phyloP scores from a whole-genome alignment of 257 asterid genomes.

The Anisodus acutangulus region DNA sequence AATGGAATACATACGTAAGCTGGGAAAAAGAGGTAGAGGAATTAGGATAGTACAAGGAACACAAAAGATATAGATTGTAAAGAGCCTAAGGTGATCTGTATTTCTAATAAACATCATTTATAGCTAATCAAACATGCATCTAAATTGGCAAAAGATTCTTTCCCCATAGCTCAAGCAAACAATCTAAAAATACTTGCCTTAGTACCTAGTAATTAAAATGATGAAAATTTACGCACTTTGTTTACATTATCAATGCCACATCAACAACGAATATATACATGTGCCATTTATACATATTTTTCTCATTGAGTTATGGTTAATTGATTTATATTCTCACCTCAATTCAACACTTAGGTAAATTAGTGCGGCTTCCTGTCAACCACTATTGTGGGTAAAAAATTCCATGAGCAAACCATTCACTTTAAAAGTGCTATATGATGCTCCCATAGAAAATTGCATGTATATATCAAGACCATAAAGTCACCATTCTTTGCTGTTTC shows the following conservation, averaged over 20 bases:
- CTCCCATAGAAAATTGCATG: background rate
- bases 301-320: background rate
- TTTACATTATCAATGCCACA: background rate
- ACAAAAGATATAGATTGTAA: background rate
- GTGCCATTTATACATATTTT: background rate
- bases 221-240: background rate
- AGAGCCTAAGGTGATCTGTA: slow-evolving; percentile 9
- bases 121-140: background rate
- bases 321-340: background rate
- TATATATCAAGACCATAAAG: background rate
- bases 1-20: background rate
- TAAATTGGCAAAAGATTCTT: background rate
- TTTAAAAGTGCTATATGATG: background rate
- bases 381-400: background rate
- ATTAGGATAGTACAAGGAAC: background rate
- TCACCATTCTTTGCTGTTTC: background rate
- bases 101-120: background rate
- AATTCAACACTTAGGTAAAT: background rate
- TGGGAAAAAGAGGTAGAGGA: background rate
- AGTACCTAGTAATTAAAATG: background rate
- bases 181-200: background rate
- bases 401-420: background rate
- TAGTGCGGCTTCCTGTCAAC: background rate
- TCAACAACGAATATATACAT: background rate
- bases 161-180: background rate